Base-by-base conservation (phyloP, 345 rosid genomes). In the Citrus sp. region DNA sequence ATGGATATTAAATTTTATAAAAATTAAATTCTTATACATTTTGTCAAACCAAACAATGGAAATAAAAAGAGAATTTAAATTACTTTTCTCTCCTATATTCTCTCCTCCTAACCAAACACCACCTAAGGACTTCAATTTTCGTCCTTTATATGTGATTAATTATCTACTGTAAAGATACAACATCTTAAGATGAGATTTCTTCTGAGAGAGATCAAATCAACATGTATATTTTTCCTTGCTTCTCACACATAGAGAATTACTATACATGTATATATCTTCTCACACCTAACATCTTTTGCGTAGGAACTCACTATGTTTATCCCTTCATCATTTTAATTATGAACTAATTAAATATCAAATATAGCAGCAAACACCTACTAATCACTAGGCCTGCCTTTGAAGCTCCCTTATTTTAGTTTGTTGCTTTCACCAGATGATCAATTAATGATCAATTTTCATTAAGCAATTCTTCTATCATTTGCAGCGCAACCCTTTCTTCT, bases 401-500 rank as follows among this genome's bases (percentile, higher is more conserved):
- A 35, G 66, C 22, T 37, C 46, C 42, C 42, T 66, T 66, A 66
- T 66, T 65, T 8, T 65, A 32, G 12, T 66, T 35, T 30, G 18
- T n/a, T 62, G 42, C 68, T 65, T 32, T 65, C 40, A 10, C 32
- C 18, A 5, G 72, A 16, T 51, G 32, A 59, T 25, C 28, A 18
- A 4, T n/a, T 28, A 22, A 65, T 28, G 3, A 35, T 24, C 78
- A 82, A 24, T 84, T 84, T 81, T 84, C 28, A 46, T 82, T 84
- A 4, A 87, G 86, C 27, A 84, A 83, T 73, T 87, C 89, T 60
- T 87, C 87, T 21, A 84, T 84, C 89, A 87, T 87, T 67, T 87
- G 87, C 86, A 87, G 16, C 7, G 87, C 87, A 54, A 78, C 24
- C 63, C 78, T 82, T n/a, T 91, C 87, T 54, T 92, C 97, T 32